These are phyloP conservation scores for Cystobasidium sp. DNA, from an alignment of 1,284 basidiomycete species.

Conservation along the genomic window DNA sequence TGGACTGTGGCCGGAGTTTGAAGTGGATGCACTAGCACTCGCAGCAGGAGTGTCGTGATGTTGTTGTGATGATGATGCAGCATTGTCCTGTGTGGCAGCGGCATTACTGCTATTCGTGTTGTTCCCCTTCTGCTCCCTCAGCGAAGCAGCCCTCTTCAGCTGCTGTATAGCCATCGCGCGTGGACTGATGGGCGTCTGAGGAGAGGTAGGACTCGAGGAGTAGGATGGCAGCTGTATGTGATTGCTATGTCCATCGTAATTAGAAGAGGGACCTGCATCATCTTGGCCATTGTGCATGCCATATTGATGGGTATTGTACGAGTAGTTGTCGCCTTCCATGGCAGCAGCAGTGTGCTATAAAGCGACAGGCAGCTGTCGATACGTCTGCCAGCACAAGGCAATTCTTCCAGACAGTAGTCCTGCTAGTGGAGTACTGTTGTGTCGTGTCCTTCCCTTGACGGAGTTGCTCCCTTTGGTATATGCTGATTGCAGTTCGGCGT, in stretches of 20 bases:
- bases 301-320: too few relatives aligned
- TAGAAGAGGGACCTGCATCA: not conserved
- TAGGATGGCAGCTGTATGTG: slow-evolving; percentile 2
- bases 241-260: slow-evolving; percentile 12
- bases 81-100: not conserved
- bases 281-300: not conserved
- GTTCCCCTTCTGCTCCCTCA: slow-evolving; percentile 9
- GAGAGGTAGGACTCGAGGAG: slow-evolving; percentile 1
- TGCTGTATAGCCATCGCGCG: slow-evolving; percentile 34
- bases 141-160: slow-evolving; percentile 32
- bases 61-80: not conserved
- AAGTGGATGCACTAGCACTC: not conserved
- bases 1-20: not conserved
- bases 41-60: too few relatives aligned
- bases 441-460: too few relatives aligned
- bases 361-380: too few relatives aligned
- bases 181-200: slow-evolving; percentile 26
- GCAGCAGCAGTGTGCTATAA: too few relatives aligned
- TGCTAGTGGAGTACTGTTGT: too few relatives aligned
- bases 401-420: too few relatives aligned
- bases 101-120: slow-evolving; percentile 10
- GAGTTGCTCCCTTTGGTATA: too few relatives aligned
- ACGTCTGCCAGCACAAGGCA: too few relatives aligned
- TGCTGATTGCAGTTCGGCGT: too few relatives aligned
- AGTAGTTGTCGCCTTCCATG: too few relatives aligned